Conservation (phyloP, 1,139 yeast genomes). For the Geotrichum phurueaensis region DNA sequence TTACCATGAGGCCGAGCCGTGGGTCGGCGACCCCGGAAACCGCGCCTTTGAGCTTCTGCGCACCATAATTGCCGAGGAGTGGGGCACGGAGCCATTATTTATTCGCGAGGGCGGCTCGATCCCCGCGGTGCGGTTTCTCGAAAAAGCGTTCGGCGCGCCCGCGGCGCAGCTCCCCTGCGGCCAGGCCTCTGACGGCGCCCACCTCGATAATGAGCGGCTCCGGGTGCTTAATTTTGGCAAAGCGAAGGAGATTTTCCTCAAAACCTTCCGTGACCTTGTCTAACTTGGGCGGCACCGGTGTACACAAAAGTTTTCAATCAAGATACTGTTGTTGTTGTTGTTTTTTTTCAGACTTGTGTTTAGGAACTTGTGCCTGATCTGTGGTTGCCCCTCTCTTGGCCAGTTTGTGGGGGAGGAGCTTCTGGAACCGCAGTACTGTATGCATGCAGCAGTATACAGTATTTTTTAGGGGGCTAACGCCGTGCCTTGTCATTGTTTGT, state of each 20-base stretch:
- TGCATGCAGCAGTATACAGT: too few relatives aligned
- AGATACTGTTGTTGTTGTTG: too few relatives aligned
- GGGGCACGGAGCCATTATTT: constrained; percentile 49
- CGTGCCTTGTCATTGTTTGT: too few relatives aligned
- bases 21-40: constrained; percentile 85
- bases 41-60: constrained; percentile 62
- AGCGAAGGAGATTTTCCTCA: constrained; percentile 56
- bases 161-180: constrained; percentile 98
- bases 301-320: too few relatives aligned
- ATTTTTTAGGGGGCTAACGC: too few relatives aligned
- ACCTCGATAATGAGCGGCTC: constrained; percentile 77
- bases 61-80: constrained; percentile 49
- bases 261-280: constrained; percentile 23
- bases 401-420: too few relatives aligned
- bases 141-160: constrained; percentile 72
- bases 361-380: too few relatives aligned
- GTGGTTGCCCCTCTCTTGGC: too few relatives aligned
- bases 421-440: too few relatives aligned
- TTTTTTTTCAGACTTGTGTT: too few relatives aligned
- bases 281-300: too few relatives aligned
- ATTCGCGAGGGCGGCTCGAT: constrained; percentile 96
- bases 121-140: constrained; percentile 81
- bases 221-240: constrained; percentile 73
- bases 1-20: constrained; percentile 86
- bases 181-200: constrained; percentile 92